A percentile compares a stretch with the other conserved stretches of the same genome.
phyloP scores from a whole-genome alignment of 805 yeast genomes.

The Lachancea lanzarotensis region DNA sequence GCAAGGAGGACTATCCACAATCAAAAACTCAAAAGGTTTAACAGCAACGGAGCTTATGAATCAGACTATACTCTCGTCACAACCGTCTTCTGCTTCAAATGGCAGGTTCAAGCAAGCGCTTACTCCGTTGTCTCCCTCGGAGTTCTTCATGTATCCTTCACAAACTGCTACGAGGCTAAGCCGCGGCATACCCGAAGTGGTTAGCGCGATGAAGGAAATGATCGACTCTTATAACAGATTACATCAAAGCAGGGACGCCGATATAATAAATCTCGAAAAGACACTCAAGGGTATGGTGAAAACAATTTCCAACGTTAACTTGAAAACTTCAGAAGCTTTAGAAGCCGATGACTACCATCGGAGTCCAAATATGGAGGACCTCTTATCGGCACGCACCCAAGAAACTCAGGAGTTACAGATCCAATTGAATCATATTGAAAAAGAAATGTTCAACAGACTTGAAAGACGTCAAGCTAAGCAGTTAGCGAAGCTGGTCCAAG shows the following conservation, averaged over 20 bases:
- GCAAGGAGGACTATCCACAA: constrained; percentile 37
- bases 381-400: constrained; percentile 33
- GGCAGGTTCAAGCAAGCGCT: constrained; percentile 5
- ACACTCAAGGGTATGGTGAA: constrained; percentile 20
- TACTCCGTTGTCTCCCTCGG: constrained; percentile 13
- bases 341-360: constrained; percentile 55
- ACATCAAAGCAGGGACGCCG: constrained; percentile 40
- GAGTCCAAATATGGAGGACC: constrained; percentile 66
- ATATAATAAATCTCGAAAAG: constrained; percentile 31
- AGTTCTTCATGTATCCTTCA: constrained; percentile 28
- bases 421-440: constrained; percentile 17
- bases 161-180: constrained; percentile 29
- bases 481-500: constrained; percentile 11
- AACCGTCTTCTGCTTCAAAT: constrained; percentile 1
- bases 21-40: constrained; percentile 36
- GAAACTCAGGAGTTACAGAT: constrained; percentile 12
- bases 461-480: constrained; percentile 29
- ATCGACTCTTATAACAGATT: constrained; percentile 49
- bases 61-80: constrained; percentile 31
- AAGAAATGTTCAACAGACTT: constrained; percentile 20
- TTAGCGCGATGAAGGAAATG: constrained; percentile 34
- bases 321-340: constrained; percentile 33
- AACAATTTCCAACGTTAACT: constrained; percentile 19
- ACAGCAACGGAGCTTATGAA: constrained; percentile 28
- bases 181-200: constrained; percentile 26